Conservation (phyloP, 495 filamentous ascomycete species). For the Lasiosphaeriaceae sp. region DNA sequence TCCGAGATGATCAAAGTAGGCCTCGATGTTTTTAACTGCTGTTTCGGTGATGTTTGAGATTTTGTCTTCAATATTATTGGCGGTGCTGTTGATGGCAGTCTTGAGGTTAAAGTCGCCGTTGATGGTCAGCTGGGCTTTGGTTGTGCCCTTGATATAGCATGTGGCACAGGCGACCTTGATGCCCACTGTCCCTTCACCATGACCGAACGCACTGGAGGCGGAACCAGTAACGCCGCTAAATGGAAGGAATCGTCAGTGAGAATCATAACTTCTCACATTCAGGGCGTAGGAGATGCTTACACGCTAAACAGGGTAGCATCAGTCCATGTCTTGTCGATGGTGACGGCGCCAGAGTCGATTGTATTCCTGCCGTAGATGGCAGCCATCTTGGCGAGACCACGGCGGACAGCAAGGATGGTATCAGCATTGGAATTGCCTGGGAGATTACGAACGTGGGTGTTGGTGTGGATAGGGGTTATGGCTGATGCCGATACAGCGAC, state of each 20-base stretch:
- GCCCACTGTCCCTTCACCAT: not conserved
- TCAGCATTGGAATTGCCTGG: not conserved
- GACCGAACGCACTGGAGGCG: too few relatives aligned
- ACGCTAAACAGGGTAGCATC: conserved; percentile 7
- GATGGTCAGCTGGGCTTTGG: conserved; percentile 37
- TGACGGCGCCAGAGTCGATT: not conserved
- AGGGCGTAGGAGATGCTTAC: not conserved
- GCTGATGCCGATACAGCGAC: too few relatives aligned
- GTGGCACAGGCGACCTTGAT: conserved; percentile 45
- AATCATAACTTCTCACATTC: too few relatives aligned
- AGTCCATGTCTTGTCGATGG: conserved; percentile 7
- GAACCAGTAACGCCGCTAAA: too few relatives aligned
- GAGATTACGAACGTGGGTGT: not conserved
- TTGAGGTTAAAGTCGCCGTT: conserved; percentile 30
- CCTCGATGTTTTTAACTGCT: not conserved
- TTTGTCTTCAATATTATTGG: conserved; percentile 17
- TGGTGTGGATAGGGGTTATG: too few relatives aligned
- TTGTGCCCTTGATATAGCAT: conserved; percentile 49
- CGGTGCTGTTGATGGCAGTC: conserved; percentile 19
- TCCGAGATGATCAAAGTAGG: conserved; percentile 28
- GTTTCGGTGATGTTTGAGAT: not conserved
- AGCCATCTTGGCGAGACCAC: not conserved
- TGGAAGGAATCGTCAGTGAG: too few relatives aligned
- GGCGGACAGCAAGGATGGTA: not conserved
- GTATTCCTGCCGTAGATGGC: not conserved